Base-by-base conservation (phyloP, 2,329 filamentous ascomycete genomes). In the Penicillium sp. region DNA sequence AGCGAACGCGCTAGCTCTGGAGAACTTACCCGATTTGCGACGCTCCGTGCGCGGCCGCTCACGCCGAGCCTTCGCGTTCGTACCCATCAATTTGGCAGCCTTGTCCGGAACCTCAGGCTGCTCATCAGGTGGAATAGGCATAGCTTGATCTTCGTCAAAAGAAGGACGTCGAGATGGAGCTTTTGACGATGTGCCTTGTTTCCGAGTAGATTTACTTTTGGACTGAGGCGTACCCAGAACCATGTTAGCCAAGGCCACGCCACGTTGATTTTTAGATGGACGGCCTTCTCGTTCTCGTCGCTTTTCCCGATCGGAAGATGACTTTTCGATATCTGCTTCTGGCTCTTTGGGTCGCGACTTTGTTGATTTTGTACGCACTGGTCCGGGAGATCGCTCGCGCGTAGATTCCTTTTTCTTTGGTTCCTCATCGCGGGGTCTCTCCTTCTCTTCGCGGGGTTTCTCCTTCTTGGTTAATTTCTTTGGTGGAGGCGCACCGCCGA, bases 21-120 rank as follows among this genome's bases (percentile, higher is more conserved):
- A 27, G 24, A 27, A 45, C 65, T 57, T 69, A 75, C 73, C 60
- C 52, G 69, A 66, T 61, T 66, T 74, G 50, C 79, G 85, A 52
- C 82, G 81, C 69, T 83, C 77, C 66, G 82, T 79, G 59, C 77
- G 77, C 57, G 76, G 78, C 47, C 77, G 78, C 11, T 78, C 77
- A 42, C 63, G 67, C 39, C 60, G 67, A 5, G 77, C 78, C 62
- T 78, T 80, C 53, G 72, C 74, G 57, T 72, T 78, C 56, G 84
- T 74, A 62, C 77, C 92, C 85, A 94, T 85, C 49, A 93, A 75
- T 72, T 87, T 92, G 31, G 90, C 90, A 27, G 90, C 91, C 73
- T 95, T 96, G 43, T 85, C 82, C 7, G 87, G 82, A 67, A 91
- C 82, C 48, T 84, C 83, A 3, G 81, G 81, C 40, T 80, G 76